Percentiles rank a stretch among this genome's conserved stretches.
Conservation (phyloP, 495 filamentous ascomycete species). For the Thermochaetoides thermophila region DNA sequence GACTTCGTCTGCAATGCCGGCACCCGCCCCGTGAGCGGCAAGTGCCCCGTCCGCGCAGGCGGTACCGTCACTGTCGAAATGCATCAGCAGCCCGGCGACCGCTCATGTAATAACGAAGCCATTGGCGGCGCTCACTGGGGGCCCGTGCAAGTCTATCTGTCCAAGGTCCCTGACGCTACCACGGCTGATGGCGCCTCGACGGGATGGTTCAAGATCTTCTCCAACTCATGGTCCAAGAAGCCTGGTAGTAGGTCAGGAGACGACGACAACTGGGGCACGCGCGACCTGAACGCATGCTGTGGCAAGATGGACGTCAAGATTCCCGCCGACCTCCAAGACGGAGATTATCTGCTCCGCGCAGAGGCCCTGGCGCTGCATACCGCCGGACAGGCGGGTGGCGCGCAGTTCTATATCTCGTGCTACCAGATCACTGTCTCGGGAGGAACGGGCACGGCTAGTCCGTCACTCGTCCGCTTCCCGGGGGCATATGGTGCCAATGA, state of each 20-base stretch:
- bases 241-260: constrained; percentile 20
- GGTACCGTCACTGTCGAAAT: constrained; percentile 35
- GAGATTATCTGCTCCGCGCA: constrained; percentile 38
- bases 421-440: constrained; percentile 30
- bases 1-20: constrained; percentile 30
- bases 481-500: constrained; percentile 33
- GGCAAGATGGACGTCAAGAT: constrained; percentile 34
- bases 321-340: constrained; percentile 29
- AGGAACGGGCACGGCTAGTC: constrained; percentile 16
- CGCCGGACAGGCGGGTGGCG: constrained; percentile 21
- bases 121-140: constrained; percentile 35
- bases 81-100: constrained; percentile 33
- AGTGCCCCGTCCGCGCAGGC: constrained; percentile 33
- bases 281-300: constrained; percentile 37
- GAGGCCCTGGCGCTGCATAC: constrained; percentile 38
- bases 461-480: constrained; percentile 28
- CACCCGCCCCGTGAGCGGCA: constrained; percentile 20
- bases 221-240: constrained; percentile 30
- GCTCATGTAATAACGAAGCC: constrained; percentile 28
- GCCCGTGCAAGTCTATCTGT: constrained; percentile 39
- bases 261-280: constrained; percentile 36
- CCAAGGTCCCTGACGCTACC: constrained; percentile 35
- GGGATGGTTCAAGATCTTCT: constrained; percentile 39
- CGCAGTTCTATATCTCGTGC: constrained; percentile 38
- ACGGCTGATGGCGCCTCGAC: constrained; percentile 23